Evolutionary conservation across 495 filamentous ascomycete genomes (phyloP).

Genomic region (Podospora pseudocomata): DNA sequence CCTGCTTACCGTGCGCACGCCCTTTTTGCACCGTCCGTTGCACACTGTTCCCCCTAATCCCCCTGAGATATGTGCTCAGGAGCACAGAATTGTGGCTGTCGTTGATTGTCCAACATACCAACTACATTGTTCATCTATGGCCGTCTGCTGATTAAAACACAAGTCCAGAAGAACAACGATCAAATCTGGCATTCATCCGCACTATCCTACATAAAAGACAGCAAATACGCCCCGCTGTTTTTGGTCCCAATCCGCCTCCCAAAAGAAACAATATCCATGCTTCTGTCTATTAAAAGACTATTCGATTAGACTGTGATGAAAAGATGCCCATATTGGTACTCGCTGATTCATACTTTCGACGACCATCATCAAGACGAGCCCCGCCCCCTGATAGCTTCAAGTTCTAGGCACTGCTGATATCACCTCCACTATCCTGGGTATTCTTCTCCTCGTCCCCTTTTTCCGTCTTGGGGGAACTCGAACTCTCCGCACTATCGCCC

Average conservation of each 20-base stretch:
- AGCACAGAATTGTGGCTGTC: too few species aligned
- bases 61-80: too few species aligned
- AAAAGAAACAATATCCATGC: not conserved
- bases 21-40: not conserved
- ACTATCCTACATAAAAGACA: too few species aligned
- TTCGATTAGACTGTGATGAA: not conserved
- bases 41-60: too few species aligned
- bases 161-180: too few species aligned
- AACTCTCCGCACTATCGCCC: not conserved
- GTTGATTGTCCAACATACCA: too few species aligned
- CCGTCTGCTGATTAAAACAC: too few species aligned
- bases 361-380: too few species aligned
- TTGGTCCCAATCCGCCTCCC: too few species aligned
- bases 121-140: not conserved
- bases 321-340: not conserved
- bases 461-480: not conserved
- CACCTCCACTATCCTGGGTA: not conserved
- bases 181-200: too few species aligned
- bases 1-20: not conserved
- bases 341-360: too few species aligned
- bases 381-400: not conserved
- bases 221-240: too few species aligned
- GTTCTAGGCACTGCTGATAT: not conserved
- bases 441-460: not conserved
- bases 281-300: not conserved